Evolutionary conservation across 2,329 filamentous ascomycete genomes (phyloP), one percentile per base, ranked within the genome.

Genomic region (Pestalotiopsis sp.): DNA sequence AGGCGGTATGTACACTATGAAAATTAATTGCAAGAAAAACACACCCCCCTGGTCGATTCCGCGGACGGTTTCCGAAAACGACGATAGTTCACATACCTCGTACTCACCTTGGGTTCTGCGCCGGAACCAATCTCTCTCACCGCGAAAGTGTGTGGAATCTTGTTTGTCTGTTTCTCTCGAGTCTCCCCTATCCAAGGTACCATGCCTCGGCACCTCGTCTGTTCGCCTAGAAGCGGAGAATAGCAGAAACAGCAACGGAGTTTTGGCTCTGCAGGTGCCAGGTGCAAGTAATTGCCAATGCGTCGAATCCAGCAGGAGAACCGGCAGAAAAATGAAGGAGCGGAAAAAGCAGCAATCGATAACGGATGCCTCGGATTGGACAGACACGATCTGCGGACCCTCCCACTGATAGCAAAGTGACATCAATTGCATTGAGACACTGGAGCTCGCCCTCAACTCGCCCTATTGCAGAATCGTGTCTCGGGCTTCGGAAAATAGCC

Each of bases 401-500:
- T 65, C 62, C 45, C 45, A 52, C 20, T 52, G 45, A 52, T 52
- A 52, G n/a, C 45, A 11, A 52, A 52, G 45, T 52, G 45, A 52
- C 45, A 52, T 52, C 45, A 52, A 52, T n/a, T 52, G 45, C 45
- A 52, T 52, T 20, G 45, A 52, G 45, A 52, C 61, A 17, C 39
- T 38, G 61, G n/a, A 20, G 39, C 61, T 36, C 20, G 27, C 23
- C 7, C n/a, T 61, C 25, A 14, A 7, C 20, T 45, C 20, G 38
- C 38, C 27, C 20, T 49, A 49, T 31, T 31, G 27, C 38, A 27
- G 20, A 25, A 31, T 64, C 38, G 36, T 64, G 61, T 64, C 20
- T 64, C 61, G 41, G 39, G 61, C 38, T 38, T 64, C 61, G 61
- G 39, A 64, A 36, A 49, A 36, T 45, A 36, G 61, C n/a, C n/a